These are phyloP conservation scores for Claviceps sp. DNA, from an alignment of 2,329 filamentous ascomycete species.

Conservation along the genomic window DNA sequence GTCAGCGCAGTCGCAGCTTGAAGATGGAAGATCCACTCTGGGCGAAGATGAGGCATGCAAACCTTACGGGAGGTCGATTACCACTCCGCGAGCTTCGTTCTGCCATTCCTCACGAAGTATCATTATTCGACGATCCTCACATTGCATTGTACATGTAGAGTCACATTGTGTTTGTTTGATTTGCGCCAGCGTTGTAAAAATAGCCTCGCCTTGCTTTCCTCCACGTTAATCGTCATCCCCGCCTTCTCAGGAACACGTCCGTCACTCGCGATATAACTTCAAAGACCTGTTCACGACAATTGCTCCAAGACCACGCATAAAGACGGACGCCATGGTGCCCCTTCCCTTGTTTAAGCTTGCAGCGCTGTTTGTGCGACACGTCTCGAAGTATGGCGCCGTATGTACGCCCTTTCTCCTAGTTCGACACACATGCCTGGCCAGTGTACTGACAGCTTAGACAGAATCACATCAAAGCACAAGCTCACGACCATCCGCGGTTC, in stretches of 20 bases:
- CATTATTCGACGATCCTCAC: neutral
- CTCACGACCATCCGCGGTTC: constrained; percentile 50
- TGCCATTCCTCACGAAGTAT: neutral
- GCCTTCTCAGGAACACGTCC: no score
- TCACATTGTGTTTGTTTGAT: no score
- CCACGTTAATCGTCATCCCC: neutral
- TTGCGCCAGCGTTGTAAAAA: no score
- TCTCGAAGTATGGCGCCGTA: constrained; percentile 59
- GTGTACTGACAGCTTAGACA: constrained; percentile 18
- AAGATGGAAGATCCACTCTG: neutral
- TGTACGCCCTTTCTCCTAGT: constrained; percentile 14
- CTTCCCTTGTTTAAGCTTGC: constrained; percentile 56
- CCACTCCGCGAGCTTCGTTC: neutral
- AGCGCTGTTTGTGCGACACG: constrained; percentile 48
- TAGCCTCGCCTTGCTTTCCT: no score
- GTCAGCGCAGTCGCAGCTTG: neutral
- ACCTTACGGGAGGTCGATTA: neutral
- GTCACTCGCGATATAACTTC: neutral
- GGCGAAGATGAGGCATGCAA: neutral
- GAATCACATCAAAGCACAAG: constrained; percentile 54
- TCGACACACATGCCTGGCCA: neutral
- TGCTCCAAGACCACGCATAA: neutral
- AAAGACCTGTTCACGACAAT: neutral
- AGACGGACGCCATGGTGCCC: constrained; percentile 38
- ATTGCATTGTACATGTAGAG: no score